Evolutionary conservation across 331 rosid genomes (phyloP).

Genomic region (Ulmus americana): DNA sequence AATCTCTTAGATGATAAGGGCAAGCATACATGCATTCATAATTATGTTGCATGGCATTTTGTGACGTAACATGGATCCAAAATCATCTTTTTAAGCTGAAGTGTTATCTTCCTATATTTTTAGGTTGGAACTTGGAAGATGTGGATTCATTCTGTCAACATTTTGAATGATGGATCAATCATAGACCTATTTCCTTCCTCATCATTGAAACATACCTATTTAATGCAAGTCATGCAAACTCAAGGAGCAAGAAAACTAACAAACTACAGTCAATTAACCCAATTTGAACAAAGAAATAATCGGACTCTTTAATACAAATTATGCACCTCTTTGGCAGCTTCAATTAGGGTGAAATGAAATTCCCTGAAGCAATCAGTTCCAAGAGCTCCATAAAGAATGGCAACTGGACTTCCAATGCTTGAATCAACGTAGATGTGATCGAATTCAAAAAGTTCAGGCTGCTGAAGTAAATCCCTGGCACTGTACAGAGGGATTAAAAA

Average conservation of each 20-base stretch:
- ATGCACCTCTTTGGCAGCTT: conserved; percentile 73
- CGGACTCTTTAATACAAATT: conserved; percentile 9
- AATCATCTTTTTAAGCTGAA: background rate
- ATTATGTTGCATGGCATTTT: background rate
- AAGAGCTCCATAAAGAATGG: conserved; percentile 85
- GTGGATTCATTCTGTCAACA: background rate
- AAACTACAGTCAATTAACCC: background rate
- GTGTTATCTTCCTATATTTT: too few relatives aligned
- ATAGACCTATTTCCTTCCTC: background rate
- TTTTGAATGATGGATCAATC: background rate
- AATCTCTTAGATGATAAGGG: conserved; percentile 5
- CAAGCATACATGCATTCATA: background rate
- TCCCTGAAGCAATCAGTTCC: conserved; percentile 77
- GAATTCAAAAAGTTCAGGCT: conserved; percentile 76
- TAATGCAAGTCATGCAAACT: conserved; percentile 3
- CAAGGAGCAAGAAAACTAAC: conserved; percentile 8
- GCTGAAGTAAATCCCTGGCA: conserved; percentile 50
- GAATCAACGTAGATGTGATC: conserved; percentile 80
- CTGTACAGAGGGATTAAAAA: conserved; percentile 31
- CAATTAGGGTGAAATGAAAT: conserved; percentile 61
- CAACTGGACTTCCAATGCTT: conserved; percentile 54
- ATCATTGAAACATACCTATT: background rate
- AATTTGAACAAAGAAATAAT: conserved; percentile 4
- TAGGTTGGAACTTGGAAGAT: too few relatives aligned
- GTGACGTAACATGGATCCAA: background rate